Evolutionary conservation across 129 eudicot genomes (phyloP), one percentile per base, ranked within the genome.

Genomic region (Solidago caesia): DNA sequence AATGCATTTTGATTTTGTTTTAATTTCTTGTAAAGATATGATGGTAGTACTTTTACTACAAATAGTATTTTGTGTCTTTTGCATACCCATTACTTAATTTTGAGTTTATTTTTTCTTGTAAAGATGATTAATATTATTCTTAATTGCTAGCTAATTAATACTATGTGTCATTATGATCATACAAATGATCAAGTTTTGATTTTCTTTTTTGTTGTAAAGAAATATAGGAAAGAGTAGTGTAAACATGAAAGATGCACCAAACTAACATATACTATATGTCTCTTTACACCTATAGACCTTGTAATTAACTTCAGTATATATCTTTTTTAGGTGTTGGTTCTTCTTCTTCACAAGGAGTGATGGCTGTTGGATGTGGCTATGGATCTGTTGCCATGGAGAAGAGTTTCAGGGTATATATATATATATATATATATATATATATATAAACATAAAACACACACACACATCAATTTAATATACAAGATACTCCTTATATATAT

Each of bases 301-400:
- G 39, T 33, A 33, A n/a, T n/a, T n/a, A n/a, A 33, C 39, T 33
- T 33, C 2, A 33, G 0, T 33, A 33, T 33, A 33, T 33, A 53
- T 42, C 27, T 11, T 27, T 44, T 59, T 73, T 84, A 92, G 98
- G 98, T 76, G 82, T 79, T 64, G 78, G 86, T 85, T 72, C 92
- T 49, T 86, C 92, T 43, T 78, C 84, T 66, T 79, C 83, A 33
- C 81, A 72, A 71, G 87, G 88, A 76, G 69, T 87, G 73, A 55
- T 80, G 79, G 46, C 68, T 81, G 89, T 81, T 65, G 83, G 83
- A 15, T 86, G 84, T 80, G 89, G 91, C 62, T 94, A 94, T 82
- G 97, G 99, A 84, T 87, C 97, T 48, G 83, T 87, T 72, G 95
- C 93, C 65, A 88, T 94, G 97, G 99, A 94, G 86, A 87, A 85